Conservation (phyloP, 2,329 filamentous ascomycete species). For the Colletotrichum coccodes region DNA sequence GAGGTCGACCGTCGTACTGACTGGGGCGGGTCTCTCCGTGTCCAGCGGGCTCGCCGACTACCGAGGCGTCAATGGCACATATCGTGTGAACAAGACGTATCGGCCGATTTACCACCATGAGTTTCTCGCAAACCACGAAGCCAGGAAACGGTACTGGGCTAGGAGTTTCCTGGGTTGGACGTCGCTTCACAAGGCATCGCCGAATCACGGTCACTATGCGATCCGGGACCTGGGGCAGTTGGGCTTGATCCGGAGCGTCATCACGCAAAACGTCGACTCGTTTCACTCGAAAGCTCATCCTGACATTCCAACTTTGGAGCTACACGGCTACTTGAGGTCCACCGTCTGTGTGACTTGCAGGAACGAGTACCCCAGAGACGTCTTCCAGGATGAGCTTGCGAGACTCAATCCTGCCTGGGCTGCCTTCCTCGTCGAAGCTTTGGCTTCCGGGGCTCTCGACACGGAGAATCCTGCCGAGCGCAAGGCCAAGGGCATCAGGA, state of each 20-base stretch:
- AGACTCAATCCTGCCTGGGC: constrained; percentile 89
- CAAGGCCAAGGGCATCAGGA: constrained; percentile 75
- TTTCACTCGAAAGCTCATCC: constrained; percentile 87
- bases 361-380: constrained; percentile 74
- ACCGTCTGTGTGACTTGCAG: constrained; percentile 84
- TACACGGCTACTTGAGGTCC: constrained; percentile 90
- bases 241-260: constrained; percentile 78
- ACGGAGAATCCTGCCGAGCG: constrained; percentile 81
- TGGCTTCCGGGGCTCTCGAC: constrained; percentile 79
- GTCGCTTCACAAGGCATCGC: constrained; percentile 78
- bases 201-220: constrained; percentile 84
- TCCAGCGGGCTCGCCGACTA: constrained; percentile 95
- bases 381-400: constrained; percentile 81
- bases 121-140: constrained; percentile 83
- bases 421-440: constrained; percentile 76
- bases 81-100: constrained; percentile 90
- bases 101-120: constrained; percentile 94
- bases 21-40: constrained; percentile 93
- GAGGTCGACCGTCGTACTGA: constrained; percentile 61
- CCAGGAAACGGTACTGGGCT: constrained; percentile 94
- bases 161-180: constrained; percentile 94
- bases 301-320: constrained; percentile 77
- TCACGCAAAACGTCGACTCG: constrained; percentile 98
- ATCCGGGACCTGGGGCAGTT: constrained; percentile 77
- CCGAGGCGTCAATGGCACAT: constrained; percentile 88